Conservation (phyloP, 2,329 filamentous ascomycete genomes). For the Hypoxylon sp. region DNA sequence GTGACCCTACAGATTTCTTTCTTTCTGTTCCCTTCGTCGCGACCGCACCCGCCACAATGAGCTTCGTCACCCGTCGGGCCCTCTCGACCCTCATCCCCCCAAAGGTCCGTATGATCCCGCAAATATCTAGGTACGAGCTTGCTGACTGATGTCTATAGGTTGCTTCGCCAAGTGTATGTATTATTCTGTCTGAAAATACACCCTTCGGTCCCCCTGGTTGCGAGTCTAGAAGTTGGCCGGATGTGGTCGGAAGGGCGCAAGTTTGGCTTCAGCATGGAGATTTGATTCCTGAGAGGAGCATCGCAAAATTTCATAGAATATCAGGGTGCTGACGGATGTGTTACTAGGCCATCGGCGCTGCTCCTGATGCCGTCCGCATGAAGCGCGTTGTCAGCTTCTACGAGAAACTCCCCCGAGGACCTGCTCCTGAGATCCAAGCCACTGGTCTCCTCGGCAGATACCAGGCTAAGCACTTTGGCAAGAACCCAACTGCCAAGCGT, state of each 20-base stretch:
- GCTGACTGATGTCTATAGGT: constrained; percentile 69
- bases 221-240: constrained; percentile 4
- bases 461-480: constrained; percentile 93
- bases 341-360: constrained; percentile 87
- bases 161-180: constrained; percentile 85
- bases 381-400: constrained; percentile 98
- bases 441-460: constrained; percentile 90
- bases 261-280: constrained; percentile 5
- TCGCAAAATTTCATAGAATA: constrained; percentile 25
- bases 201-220: constrained; percentile 18
- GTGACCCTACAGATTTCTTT: constrained; percentile 50
- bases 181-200: constrained; percentile 26
- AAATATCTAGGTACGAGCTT: constrained; percentile 4
- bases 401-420: constrained; percentile 94
- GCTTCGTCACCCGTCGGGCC: constrained; percentile 89
- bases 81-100: constrained; percentile 99
- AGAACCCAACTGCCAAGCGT: constrained; percentile 91
- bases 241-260: neutral
- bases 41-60: constrained; percentile 76
- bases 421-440: constrained; percentile 85
- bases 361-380: constrained; percentile 97
- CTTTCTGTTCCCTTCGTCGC: constrained; percentile 38
- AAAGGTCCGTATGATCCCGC: constrained; percentile 73
- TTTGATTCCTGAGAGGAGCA: constrained; percentile 1
- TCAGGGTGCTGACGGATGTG: constrained; percentile 55